phyloP scores from a whole-genome alignment of 1,284 basidiomycete species.

The Coniferiporia weirii region DNA sequence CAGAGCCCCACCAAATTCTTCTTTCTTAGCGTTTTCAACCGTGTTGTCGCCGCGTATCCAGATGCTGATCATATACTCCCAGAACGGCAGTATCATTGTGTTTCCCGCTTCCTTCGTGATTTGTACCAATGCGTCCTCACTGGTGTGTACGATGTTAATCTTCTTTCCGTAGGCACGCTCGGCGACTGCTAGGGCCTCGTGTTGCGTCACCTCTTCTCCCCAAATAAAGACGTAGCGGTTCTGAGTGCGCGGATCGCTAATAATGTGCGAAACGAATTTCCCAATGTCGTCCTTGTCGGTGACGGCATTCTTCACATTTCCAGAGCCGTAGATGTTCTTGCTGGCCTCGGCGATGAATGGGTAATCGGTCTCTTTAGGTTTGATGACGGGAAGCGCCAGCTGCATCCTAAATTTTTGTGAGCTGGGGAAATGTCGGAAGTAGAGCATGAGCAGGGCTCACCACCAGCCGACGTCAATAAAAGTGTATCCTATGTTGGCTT shows the following conservation, averaged over 20 bases:
- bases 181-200: conserved; percentile 2
- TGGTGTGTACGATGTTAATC: not conserved
- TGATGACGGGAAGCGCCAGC: conserved; percentile 6
- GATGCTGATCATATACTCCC: conserved; percentile 2
- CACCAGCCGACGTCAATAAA: conserved; percentile 20
- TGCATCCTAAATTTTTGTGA: conserved; percentile 7
- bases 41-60: conserved; percentile 14
- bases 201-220: conserved; percentile 24
- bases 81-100: not conserved
- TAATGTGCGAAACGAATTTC: conserved; percentile 17
- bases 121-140: not conserved
- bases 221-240: conserved; percentile 26
- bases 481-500: conserved; percentile 14
- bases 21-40: conserved; percentile 17
- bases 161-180: conserved; percentile 1
- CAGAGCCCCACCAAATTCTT: conserved; percentile 12
- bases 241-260: conserved; percentile 24
- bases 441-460: not conserved
- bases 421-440: not conserved
- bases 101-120: not conserved
- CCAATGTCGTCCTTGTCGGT: conserved; percentile 17
- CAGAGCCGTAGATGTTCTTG: conserved; percentile 1
- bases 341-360: not conserved
- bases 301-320: conserved; percentile 17
- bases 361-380: not conserved